Base-by-base conservation (phyloP, 2,329 filamentous ascomycete genomes). In the Ceratocystis eucalypticola region DNA sequence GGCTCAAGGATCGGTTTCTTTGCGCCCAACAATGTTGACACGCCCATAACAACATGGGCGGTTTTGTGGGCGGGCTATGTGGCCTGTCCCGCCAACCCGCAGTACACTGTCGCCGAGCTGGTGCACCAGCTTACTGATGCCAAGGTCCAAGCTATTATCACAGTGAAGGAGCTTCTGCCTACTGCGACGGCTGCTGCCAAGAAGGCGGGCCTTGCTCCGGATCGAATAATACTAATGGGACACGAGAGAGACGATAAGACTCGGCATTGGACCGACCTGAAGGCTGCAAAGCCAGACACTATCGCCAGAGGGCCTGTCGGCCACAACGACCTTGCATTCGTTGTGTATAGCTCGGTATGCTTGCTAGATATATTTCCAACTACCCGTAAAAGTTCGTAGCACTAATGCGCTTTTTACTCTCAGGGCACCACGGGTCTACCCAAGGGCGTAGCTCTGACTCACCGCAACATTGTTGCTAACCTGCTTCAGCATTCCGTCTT, bases 381-480 rank as follows among this genome's bases (percentile, higher is more conserved):
- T 15, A 20, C 37, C 12, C 37, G 3, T 41, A 41, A 41, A 41
- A 1, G 37, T 15, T 15, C 10, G 10, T 66, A 48, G 33, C 28
- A 59, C 30, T 20, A 7, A 41, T 20, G 25, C 20, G 4, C 28
- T 8, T 12, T 57, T n/a, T 12, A 17, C 12, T 30, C 55, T 57
- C 62, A 77, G 74, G 93, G 93, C 6, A 97, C 93, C 0, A 96
- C 93, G 0, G 93, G 93, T 1, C 78, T 91, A 63, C 92, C 93
- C 0, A 97, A 97, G 75, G 93, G 92, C 17, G 93, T 96, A 15
- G 88, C 90, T 83, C 79, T 96, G 41, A 88, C 85, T 6, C 93
- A 97, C 75, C 75, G 77, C 70, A 96, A 96, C 74, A 86, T 96
- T 68, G 83, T 95, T 10, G 78, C 89, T 68, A 96, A 96, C 74